Evolutionary conservation across 225 moss, liverwort and hornwort genomes (phyloP).

Genomic region (Neckera pumila): DNA sequence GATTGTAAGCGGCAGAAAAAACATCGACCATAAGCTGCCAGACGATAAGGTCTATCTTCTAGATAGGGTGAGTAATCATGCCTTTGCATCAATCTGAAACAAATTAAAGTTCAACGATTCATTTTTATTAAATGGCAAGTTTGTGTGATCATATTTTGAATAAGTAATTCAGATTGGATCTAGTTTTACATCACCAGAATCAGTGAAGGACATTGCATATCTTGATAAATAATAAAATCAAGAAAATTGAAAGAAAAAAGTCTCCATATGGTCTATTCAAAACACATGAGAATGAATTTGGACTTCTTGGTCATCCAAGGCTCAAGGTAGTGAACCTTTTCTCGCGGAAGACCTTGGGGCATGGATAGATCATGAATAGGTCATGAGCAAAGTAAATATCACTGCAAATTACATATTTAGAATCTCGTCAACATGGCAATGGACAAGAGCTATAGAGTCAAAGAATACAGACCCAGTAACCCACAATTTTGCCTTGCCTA

Average conservation of each 20-base stretch:
- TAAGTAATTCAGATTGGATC: background rate
- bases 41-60: constrained; percentile 12
- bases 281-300: background rate
- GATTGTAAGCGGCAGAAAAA: constrained; percentile 22
- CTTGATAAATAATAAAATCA: background rate
- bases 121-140: too few species aligned
- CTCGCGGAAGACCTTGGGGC: background rate
- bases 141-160: background rate
- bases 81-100: background rate
- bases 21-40: constrained; percentile 3
- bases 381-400: background rate
- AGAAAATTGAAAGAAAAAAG: background rate
- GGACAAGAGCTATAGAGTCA: background rate
- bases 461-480: background rate
- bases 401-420: background rate
- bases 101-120: background rate
- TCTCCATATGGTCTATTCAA: background rate
- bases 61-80: constrained; percentile 7
- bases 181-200: background rate
- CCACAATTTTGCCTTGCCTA: too few species aligned
- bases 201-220: background rate
- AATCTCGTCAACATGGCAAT: background rate
- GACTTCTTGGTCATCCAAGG: background rate
- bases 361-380: background rate
- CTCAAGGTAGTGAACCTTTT: background rate